Base-by-base conservation (phyloP, 2,329 filamentous ascomycete species). In the Stemphylium beticola region DNA sequence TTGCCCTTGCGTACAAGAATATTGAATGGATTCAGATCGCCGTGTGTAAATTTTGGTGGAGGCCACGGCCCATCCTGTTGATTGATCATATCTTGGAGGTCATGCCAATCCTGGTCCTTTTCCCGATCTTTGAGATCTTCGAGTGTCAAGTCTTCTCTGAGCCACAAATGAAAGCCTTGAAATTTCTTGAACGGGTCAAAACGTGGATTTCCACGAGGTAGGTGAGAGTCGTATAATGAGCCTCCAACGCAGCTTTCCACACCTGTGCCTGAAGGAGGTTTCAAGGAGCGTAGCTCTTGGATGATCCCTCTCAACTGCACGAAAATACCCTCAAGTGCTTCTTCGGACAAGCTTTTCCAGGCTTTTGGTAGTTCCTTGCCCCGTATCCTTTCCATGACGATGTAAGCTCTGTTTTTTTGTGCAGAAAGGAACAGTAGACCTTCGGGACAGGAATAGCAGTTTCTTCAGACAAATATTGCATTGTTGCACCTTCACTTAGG, bases 41-140 rank as follows among this genome's bases (percentile, higher is more conserved):
- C 77, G 68, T 85, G 81, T 2, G 81, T 81, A 54, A 85, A 79
- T 2, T 78, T 72, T 4, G 78, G 75, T 11, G 55, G 48, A 20
- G 67, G 65, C 70, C 72, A 79, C 10, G 66, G 65, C 2, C 41
- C 57, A 50, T 79, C 72, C 42, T 80, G 78, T 49, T 61, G 64
- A 4, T 39, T 57, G 1, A 71, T 65, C 58, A 63, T 63, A 3
- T 48, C 49, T 20, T 47, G 4, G 57, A 45, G 17, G 14, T 40
- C 37, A n/a, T 40, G 18, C 18, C 9, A 12, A 12, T 40, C 37
- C 12, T 40, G 37, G 9, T 40, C 20, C 2, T 12, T 45, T 15
- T 36, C 40, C n/a, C 39, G 56, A n/a, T 57, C 52, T n/a, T 55
- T 11, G 2, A 42, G 46, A 2, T 72, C 48, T 17, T 65, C 60